These are phyloP conservation scores for Backusella tuberculispora DNA, from an alignment of 192 early-diverging fungal genomes.

Conservation along the genomic window DNA sequence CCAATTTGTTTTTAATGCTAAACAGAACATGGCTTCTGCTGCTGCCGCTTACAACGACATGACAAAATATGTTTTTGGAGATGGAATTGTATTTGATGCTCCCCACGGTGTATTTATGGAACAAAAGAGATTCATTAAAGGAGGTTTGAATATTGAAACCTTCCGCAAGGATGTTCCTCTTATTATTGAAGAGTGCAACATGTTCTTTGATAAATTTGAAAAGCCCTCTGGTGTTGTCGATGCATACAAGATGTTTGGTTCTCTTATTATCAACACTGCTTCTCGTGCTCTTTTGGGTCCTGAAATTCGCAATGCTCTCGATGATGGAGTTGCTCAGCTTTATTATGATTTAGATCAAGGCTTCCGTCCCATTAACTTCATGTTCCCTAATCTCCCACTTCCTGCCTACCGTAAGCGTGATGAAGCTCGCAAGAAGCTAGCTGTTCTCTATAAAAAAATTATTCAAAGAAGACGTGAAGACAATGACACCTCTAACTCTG, in stretches of 20 bases:
- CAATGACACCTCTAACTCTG: slow-evolving; percentile 39
- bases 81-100: slow-evolving; percentile 94
- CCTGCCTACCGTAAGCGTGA: slow-evolving; percentile 86
- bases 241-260: slow-evolving; percentile 79
- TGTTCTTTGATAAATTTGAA: slow-evolving; percentile 76
- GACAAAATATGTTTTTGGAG: slow-evolving; percentile 94
- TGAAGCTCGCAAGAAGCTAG: slow-evolving; percentile 80
- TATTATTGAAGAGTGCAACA: slow-evolving; percentile 77
- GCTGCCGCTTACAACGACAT: slow-evolving; percentile 94
- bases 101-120: slow-evolving; percentile 93
- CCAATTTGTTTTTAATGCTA: slow-evolving; percentile 95
- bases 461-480: slow-evolving; percentile 75
- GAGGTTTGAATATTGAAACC: slow-evolving; percentile 82
- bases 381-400: slow-evolving; percentile 91
- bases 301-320: slow-evolving; percentile 85
- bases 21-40: slow-evolving; percentile 80
- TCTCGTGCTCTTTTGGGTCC: slow-evolving; percentile 91
- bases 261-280: slow-evolving; percentile 95
- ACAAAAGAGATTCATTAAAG: slow-evolving; percentile 98
- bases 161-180: slow-evolving; percentile 88
- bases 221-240: slow-evolving; percentile 64
- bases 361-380: slow-evolving; percentile 92
- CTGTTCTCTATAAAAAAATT: slow-evolving; percentile 75
- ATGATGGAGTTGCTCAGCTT: slow-evolving; percentile 70
- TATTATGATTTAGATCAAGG: slow-evolving; percentile 95